phyloP scores from a whole-genome alignment of 805 yeast species.

The Kodamaea sagamina region DNA sequence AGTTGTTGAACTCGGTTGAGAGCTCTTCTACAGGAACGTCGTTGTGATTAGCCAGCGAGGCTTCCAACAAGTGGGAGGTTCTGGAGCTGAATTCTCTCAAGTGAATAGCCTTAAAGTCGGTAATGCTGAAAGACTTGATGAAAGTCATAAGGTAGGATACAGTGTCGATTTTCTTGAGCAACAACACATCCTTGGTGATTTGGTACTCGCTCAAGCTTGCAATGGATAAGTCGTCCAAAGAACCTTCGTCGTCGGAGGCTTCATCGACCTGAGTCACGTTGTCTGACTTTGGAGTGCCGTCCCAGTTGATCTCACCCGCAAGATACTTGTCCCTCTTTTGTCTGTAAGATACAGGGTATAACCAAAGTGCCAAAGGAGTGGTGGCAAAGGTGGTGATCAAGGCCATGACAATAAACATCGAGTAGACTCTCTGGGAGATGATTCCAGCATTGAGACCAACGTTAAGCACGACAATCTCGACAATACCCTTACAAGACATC shows the following conservation, averaged over 20 bases:
- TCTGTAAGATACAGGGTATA: conserved; percentile 65
- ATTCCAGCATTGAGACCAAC: conserved; percentile 75
- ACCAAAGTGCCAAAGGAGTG: conserved; percentile 65
- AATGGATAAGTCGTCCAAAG: conserved; percentile 14
- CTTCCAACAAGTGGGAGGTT: conserved; percentile 69
- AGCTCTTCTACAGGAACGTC: conserved; percentile 18
- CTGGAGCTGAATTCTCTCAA: conserved; percentile 63
- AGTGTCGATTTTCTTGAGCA: conserved; percentile 34
- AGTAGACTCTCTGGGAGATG: conserved; percentile 61
- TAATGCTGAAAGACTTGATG: conserved; percentile 27
- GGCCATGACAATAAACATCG: conserved; percentile 86
- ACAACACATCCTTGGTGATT: conserved; percentile 27
- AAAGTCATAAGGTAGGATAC: conserved; percentile 38
- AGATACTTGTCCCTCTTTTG: conserved; percentile 44
- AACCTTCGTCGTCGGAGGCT: conserved; percentile 9
- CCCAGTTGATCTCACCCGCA: conserved; percentile 28
- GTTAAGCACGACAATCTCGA: conserved; percentile 75
- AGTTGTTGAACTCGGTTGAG: conserved; percentile 29
- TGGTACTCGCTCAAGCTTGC: conserved; percentile 23
- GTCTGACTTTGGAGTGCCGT: conserved; percentile 22
- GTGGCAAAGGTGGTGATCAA: conserved; percentile 76
- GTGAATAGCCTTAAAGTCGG: conserved; percentile 52
- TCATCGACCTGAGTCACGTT: conserved; percentile 6
- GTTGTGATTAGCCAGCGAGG: conserved; percentile 44
- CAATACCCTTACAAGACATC: conserved; percentile 89